Conservation (phyloP, 2,329 filamentous ascomycete genomes). For the Sordariomycetes sp. region DNA sequence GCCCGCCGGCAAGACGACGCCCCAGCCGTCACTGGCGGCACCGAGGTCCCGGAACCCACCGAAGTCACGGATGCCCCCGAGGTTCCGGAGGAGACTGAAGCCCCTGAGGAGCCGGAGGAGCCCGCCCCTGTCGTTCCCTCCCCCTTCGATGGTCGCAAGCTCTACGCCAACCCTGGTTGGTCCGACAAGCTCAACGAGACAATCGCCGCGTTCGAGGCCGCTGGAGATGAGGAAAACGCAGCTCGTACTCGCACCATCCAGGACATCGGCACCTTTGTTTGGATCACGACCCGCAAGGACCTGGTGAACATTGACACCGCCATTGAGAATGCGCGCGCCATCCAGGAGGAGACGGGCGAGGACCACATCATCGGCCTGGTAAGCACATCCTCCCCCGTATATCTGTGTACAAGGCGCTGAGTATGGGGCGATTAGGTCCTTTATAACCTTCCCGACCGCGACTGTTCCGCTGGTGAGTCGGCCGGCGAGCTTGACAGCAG, state of each 20-base stretch:
- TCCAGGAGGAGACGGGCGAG: slow-evolving; percentile 18
- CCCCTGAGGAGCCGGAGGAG: not conserved
- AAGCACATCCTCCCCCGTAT: not conserved
- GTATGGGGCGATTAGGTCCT: slow-evolving; percentile 13
- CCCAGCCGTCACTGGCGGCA: not conserved
- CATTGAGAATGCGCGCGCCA: slow-evolving; percentile 20
- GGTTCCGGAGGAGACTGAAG: not conserved
- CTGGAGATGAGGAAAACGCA: slow-evolving; percentile 22
- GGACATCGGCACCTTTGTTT: slow-evolving; percentile 26
- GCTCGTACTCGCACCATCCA: slow-evolving; percentile 22
- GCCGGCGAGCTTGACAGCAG: slow-evolving; percentile 23
- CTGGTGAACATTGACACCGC: slow-evolving; percentile 24
- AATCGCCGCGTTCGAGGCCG: slow-evolving; percentile 18
- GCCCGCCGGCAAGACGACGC: slow-evolving; percentile 2
- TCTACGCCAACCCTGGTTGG: slow-evolving; percentile 32
- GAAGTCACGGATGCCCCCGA: slow-evolving; percentile 1
- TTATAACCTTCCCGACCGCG: slow-evolving; percentile 29
- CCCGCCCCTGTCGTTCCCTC: slow-evolving; percentile 12
- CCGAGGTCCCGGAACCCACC: not conserved
- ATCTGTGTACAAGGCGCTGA: not conserved
- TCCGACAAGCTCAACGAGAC: slow-evolving; percentile 25
- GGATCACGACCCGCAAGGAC: slow-evolving; percentile 22
- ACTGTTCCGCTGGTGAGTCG: slow-evolving; percentile 28
- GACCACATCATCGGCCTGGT: slow-evolving; percentile 24
- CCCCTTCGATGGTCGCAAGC: slow-evolving; percentile 31